Base-by-base conservation (phyloP, 2,329 filamentous ascomycete species). In the Alternaria tenuissima region DNA sequence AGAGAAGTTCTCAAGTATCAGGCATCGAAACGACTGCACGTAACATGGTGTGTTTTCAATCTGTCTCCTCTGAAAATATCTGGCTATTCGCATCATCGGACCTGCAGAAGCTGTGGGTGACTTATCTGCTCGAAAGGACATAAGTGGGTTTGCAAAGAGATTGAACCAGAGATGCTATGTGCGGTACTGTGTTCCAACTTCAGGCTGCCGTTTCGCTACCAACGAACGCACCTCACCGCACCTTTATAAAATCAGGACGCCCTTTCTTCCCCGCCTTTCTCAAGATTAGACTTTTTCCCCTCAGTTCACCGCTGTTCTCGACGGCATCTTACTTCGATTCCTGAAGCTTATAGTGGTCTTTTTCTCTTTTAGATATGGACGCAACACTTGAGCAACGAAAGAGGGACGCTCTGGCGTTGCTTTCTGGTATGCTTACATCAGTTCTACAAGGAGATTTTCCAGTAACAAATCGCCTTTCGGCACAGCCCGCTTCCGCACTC, bases 381-480 rank as follows among this genome's bases (percentile, higher is more conserved):
- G 28, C 43, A 12, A 30, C 43, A 46, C n/a, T 46, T 28, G 43
- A 30, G 7, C 43, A 47, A 32, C 9, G 18, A 30, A 47, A 14
- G 12, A n/a, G 32, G 44, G 26, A 26, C 44, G n/a, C 44, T 3
- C 9, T 30, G 14, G n/a, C 26, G 9, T 12, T 47, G 2, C 44
- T 47, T 18, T 47, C 44, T 14, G n/a, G 44, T 47, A 47, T 47
- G 44, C 26, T 47, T 28, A 47, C 44, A 8, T 14, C 24, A 28
- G 26, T 30, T 3, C 26, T 47, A 47, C 44, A 47, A 32, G 28
- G 28, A 30, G 26, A 47, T 12, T 32, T 8, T 16, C 28, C 12
- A 30, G 28, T 47, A 47, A 32, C 44, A 47, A n/a, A 47, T 18
- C 26, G 12, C 11, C n/a, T 30, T 20, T 18, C 44, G 26, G 28